Conservation (phyloP, 176 grass and related monocot genomes). For the Carex cristatella region DNA sequence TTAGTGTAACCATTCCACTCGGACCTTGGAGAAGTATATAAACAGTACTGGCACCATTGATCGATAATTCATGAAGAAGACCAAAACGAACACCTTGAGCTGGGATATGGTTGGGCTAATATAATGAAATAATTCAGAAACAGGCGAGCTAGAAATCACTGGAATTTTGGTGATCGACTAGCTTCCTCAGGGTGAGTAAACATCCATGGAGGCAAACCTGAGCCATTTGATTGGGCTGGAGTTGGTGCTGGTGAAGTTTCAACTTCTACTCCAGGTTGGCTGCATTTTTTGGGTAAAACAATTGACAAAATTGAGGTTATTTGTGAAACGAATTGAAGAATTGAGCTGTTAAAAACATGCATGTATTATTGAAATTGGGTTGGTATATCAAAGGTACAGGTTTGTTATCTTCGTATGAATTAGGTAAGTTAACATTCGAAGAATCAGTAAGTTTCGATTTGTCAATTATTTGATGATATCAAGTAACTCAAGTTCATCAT, state of each 20-base stretch:
- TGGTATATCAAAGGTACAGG: not conserved
- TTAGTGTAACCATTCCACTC: not conserved
- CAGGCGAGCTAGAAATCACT: not conserved
- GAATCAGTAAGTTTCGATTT: not conserved
- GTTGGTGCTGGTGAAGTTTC: not conserved
- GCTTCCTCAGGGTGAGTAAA: not conserved
- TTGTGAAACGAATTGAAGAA: not conserved
- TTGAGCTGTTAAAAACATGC: not conserved
- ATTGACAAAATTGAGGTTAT: not conserved
- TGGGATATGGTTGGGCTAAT: not conserved
- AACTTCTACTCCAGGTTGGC: not conserved
- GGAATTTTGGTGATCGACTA: not conserved
- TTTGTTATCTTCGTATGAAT: not conserved
- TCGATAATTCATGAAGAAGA: not conserved
- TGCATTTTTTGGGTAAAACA: not conserved
- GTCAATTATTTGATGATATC: not conserved
- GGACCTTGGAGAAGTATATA: not conserved
- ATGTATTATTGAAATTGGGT: not conserved
- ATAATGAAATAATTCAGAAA: not conserved
- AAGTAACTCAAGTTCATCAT: not conserved
- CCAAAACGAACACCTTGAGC: not conserved
- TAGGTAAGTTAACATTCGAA: not conserved
- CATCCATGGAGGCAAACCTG: constrained; percentile 9
- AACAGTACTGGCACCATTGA: not conserved
- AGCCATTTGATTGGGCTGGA: not conserved